Conservation (phyloP, 2,329 filamentous ascomycete species). For the Verticillium klebahnii region DNA sequence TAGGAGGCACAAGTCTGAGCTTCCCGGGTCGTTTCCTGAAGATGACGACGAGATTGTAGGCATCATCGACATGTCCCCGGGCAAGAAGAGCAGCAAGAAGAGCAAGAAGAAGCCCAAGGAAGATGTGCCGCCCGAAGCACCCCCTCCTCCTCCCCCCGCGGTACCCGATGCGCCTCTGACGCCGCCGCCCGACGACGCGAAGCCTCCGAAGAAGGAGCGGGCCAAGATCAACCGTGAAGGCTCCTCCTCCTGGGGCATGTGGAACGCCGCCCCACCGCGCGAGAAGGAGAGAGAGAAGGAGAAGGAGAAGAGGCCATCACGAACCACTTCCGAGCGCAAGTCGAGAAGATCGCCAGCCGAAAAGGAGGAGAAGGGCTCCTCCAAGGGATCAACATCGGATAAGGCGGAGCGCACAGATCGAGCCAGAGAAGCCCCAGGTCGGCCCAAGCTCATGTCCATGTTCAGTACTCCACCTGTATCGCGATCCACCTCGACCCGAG, state of each 20-base stretch:
- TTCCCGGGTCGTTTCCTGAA: conserved; percentile 56
- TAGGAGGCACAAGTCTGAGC: conserved; percentile 23
- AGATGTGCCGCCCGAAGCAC: conserved; percentile 19
- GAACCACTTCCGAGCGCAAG: conserved; percentile 42
- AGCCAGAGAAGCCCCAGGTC: conserved; percentile 43
- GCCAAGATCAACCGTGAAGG: conserved; percentile 69
- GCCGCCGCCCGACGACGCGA: conserved; percentile 48
- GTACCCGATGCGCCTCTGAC: conserved; percentile 43
- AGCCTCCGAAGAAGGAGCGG: conserved; percentile 68
- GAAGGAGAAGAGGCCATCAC: conserved; percentile 48
- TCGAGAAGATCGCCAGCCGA: conserved; percentile 50
- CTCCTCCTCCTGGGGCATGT: conserved; percentile 69
- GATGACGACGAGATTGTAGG: conserved; percentile 47
- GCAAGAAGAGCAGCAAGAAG: conserved; percentile 39
- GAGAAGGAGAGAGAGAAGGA: conserved; percentile 37
- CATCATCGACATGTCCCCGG: conserved; percentile 44
- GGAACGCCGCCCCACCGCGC: conserved; percentile 49
- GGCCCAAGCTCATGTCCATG: conserved; percentile 56
- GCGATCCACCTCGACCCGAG: conserved; percentile 64
- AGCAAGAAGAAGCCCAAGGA: conserved; percentile 32
- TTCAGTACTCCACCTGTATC: conserved; percentile 66
- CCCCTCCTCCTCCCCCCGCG: conserved; percentile 30
- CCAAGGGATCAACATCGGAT: conserved; percentile 71
- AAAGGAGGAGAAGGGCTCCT: conserved; percentile 57
- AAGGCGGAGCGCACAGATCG: conserved; percentile 49